These are phyloP conservation scores for Neocucurbitaria cava DNA, from an alignment of 2,329 filamentous ascomycete genomes.

Conservation along the genomic window DNA sequence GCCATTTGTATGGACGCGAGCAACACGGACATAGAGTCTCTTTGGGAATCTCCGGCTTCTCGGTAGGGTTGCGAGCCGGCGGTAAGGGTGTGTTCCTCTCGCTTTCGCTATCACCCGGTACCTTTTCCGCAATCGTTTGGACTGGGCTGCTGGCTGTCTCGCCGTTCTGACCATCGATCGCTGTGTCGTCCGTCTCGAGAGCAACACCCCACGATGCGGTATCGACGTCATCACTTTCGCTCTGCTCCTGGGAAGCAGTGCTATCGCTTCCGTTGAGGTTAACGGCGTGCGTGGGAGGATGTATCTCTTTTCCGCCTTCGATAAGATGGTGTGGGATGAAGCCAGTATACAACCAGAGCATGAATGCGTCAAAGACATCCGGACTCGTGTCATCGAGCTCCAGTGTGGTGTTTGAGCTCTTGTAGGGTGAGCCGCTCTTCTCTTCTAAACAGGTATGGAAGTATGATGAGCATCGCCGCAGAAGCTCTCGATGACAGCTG, in stretches of 20 bases:
- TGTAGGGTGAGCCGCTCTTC: conserved; percentile 42
- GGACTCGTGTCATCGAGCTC: conserved; percentile 43
- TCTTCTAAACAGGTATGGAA: conserved; percentile 42
- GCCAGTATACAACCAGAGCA: conserved; percentile 48
- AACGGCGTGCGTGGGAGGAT: conserved; percentile 36
- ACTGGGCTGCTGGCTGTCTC: conserved; percentile 17
- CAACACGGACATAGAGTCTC: conserved; percentile 47
- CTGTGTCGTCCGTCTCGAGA: conserved; percentile 39
- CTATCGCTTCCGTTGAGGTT: conserved; percentile 26
- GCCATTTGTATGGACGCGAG: conserved; percentile 46
- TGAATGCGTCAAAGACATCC: conserved; percentile 48
- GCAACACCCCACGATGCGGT: conserved; percentile 44
- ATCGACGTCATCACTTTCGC: conserved; percentile 41
- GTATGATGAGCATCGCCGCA: conserved; percentile 43
- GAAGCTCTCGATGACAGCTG: conserved; percentile 43
- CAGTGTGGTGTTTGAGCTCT: conserved; percentile 30
- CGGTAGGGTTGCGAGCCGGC: conserved; percentile 37
- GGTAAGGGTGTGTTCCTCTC: conserved; percentile 29
- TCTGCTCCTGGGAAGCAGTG: conserved; percentile 17
- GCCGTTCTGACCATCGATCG: conserved; percentile 18
- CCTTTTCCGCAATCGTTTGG: conserved; percentile 35
- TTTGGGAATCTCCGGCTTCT: conserved; percentile 44
- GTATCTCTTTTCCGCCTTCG: conserved; percentile 43
- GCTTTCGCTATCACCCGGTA: conserved; percentile 38
- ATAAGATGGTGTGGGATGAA: conserved; percentile 47